Percentiles rank a stretch among this genome's conserved stretches.
Evolutionary conservation across 495 filamentous ascomycete genomes (phyloP).

Genomic region (Penicillium antarcticum): DNA sequence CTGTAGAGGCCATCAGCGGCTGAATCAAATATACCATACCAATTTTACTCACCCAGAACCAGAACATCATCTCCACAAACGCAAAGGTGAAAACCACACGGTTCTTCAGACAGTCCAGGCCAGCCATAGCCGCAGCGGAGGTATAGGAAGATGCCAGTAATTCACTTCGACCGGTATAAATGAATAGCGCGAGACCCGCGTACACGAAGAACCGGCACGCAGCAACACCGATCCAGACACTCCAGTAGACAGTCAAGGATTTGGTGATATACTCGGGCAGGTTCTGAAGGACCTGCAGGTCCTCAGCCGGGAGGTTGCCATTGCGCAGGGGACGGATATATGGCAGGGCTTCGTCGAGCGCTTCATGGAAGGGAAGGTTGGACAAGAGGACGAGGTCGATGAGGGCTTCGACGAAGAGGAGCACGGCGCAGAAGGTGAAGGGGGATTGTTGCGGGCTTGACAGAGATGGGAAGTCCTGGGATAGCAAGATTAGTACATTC

Average conservation of each 20-base stretch:
- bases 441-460: conserved; percentile 56
- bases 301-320: conserved; percentile 23
- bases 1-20: conserved; percentile 52
- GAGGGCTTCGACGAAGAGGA: conserved; percentile 64
- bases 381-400: conserved; percentile 71
- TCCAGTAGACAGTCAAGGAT: conserved; percentile 51
- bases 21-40: not conserved
- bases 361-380: conserved; percentile 40
- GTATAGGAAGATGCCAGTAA: conserved; percentile 30
- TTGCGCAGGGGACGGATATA: conserved; percentile 28
- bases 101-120: conserved; percentile 66
- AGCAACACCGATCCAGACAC: conserved; percentile 73
- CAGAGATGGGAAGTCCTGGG: conserved; percentile 51
- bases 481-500: conserved; percentile 31
- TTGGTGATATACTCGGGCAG: conserved; percentile 38
- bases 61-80: conserved; percentile 79
- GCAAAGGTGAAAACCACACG: conserved; percentile 77
- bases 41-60: conserved; percentile 73
- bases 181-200: conserved; percentile 62
- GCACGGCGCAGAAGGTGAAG: conserved; percentile 66
- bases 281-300: conserved; percentile 28
- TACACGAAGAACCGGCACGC: conserved; percentile 64
- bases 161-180: conserved; percentile 56
- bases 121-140: conserved; percentile 21
- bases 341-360: conserved; percentile 32